Percentiles rank a stretch among this genome's conserved stretches.
phyloP scores from a whole-genome alignment of 352 stramenopile genomes.

The Globisporangium irregulare region DNA sequence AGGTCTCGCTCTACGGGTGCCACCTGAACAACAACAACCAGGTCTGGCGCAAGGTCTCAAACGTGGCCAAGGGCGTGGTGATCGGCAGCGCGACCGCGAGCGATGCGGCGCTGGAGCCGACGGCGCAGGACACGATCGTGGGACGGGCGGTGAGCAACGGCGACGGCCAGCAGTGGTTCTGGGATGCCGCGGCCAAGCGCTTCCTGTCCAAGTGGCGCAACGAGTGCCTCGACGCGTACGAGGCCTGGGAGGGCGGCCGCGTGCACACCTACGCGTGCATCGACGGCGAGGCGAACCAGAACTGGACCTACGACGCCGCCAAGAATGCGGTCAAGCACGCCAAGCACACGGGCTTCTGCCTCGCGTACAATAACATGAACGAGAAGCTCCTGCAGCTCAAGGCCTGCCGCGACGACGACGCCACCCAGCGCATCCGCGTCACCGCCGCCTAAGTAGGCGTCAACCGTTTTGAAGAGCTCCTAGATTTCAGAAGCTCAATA shows the following conservation, averaged over 20 bases:
- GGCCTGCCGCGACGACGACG: conserved; percentile 34
- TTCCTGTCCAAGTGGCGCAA: conserved; percentile 41
- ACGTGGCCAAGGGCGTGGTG: conserved; percentile 27
- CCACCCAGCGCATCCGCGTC: conserved; percentile 39
- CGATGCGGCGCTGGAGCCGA: conserved; percentile 31
- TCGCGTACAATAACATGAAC: conserved; percentile 43
- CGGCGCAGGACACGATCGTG: conserved; percentile 30
- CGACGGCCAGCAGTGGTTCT: conserved; percentile 45
- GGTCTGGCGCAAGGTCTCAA: conserved; percentile 37
- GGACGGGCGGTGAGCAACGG: conserved; percentile 15
- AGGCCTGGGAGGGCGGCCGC: conserved; percentile 43
- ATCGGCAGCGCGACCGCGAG: conserved; percentile 25
- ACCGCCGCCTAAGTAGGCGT: conserved; percentile 19
- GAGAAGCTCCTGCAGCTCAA: conserved; percentile 51
- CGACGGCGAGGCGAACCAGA: conserved; percentile 48
- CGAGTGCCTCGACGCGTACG: conserved; percentile 64
- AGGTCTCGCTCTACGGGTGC: conserved; percentile 45
- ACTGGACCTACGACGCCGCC: conserved; percentile 47
- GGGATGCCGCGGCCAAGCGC: conserved; percentile 36
- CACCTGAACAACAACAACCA: conserved; percentile 63
- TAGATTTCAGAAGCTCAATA: background rate
- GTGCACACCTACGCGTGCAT: conserved; percentile 64
- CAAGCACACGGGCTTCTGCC: conserved; percentile 47
- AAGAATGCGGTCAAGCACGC: conserved; percentile 43
- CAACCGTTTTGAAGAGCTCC: background rate